Evolutionary conservation across 2,329 filamentous ascomycete genomes (phyloP), one percentile per base, ranked within the genome.

Genomic region (Lomentospora prolificans): DNA sequence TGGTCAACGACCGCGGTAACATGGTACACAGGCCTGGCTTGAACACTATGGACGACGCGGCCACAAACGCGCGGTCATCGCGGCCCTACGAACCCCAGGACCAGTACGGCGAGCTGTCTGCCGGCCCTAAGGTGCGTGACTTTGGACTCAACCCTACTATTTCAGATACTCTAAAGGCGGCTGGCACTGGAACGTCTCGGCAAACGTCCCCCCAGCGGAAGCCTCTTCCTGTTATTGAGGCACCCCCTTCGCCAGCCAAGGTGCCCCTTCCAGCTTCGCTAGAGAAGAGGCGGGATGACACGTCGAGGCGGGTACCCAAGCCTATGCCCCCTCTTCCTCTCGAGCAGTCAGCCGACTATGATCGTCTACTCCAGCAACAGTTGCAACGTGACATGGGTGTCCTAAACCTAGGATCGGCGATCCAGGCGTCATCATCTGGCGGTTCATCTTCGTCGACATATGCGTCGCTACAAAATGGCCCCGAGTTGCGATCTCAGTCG

Each of bases 11-110:
- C 55, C 79, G 82, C 27, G 83, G 84, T 58, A 78, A 77, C 28
- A 66, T 81, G 1, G 65, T 79, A 6, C 72, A 72, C 50, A 73
- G 82, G 50, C 77, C 78, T 0, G 85, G 85, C 3, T 73, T 82
- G 14, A 78, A 86, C 61, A 76, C 84, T 0, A 83, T 96, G 84
- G 90, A 89, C 61, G 89, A 91, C 58, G 86, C 87, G 30, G 86
- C 86, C 10, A 85, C 87, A 17, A 96, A 96, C 67, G 82, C 87
- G 17, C 80, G 90, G 57, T 78, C 81, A 31, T 74, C 81, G 10
- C 72, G 76, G 50, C 74, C 76, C 2, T 65, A 75, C 14, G 80
- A 82, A 25, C 71, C 65, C 12, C 64, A 68, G 14, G 74, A 73
- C 22, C 75, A 81, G 62, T 79, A 78, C 51, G 77, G 73, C 46